Evolutionary conservation across 2,329 filamentous ascomycete genomes (phyloP).

Genomic region (Aspergillus transmontanensis): DNA sequence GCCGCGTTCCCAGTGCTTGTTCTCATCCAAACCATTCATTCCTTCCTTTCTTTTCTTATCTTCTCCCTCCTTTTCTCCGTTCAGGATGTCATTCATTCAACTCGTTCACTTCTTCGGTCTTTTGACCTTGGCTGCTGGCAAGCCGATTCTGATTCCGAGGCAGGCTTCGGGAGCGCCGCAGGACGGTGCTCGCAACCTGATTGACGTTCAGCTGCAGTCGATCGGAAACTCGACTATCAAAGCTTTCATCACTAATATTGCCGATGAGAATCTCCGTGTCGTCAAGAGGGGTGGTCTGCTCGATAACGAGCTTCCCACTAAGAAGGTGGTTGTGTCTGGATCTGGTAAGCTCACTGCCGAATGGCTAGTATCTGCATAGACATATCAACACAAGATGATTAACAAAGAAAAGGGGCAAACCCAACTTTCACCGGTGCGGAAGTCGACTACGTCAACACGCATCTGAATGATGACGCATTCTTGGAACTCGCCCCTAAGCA

Average conservation of each 20-base stretch:
- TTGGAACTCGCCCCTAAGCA: slow-evolving; percentile 15
- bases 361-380: neutral
- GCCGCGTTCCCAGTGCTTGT: neutral
- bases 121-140: slow-evolving; percentile 21
- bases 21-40: neutral
- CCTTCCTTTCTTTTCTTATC: slow-evolving; percentile 8
- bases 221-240: slow-evolving; percentile 18
- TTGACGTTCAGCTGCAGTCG: slow-evolving; percentile 13
- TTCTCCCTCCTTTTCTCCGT: neutral
- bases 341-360: slow-evolving; percentile 7
- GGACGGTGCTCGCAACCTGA: slow-evolving; percentile 11
- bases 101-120: slow-evolving; percentile 16
- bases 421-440: slow-evolving; percentile 16
- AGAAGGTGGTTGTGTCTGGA: slow-evolving; percentile 15
- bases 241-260: slow-evolving; percentile 16
- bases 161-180: slow-evolving; percentile 15
- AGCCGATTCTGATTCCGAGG: slow-evolving; percentile 20
- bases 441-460: slow-evolving; percentile 17
- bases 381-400: neutral
- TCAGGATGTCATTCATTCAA: slow-evolving; percentile 17
- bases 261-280: slow-evolving; percentile 12
- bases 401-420: slow-evolving; percentile 3
- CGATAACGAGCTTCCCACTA: slow-evolving; percentile 16
- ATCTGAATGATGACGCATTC: slow-evolving; percentile 17
- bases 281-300: slow-evolving; percentile 18